Base-by-base conservation (phyloP, 1,284 basidiomycete species). In the Trichosporon inkin region DNA sequence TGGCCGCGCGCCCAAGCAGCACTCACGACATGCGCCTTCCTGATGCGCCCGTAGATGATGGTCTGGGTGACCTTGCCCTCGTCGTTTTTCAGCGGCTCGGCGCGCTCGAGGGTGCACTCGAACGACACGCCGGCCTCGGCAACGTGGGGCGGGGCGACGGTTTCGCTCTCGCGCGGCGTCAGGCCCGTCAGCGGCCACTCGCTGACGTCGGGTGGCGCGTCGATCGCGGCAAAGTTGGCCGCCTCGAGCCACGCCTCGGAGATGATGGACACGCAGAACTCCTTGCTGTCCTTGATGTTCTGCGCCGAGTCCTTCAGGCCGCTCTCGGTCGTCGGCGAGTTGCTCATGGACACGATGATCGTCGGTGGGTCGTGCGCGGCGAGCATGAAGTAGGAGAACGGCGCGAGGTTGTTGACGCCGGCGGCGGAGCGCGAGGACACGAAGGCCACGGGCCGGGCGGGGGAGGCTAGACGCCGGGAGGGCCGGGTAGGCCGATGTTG, bases 181-280 rank as follows among this genome's bases (percentile, higher is more conserved):
- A 92, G 75, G 2, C 90, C 89, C 60, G 85, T 84, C 55, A 90
- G 76, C 24, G 81, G 76, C 88, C 88, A 92, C 74, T 91, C 88
- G 69, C 86, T 82, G 3, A 85, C 80, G 10, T 83, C 81, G 6
- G 80, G 79, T 10, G 89, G 88, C 7, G 86, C 81, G 65, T 89
- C 85, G 40, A 88, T 81, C 8, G 85, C 81, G 8, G 85, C 84
- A 60, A 82, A 81, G 72, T 90, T 90, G 6, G 86, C 84, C 2
- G 88, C 86, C 71, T 89, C 86, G 44, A 86, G 78, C 70, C 89
- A 88, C 0, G 85, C 78, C 72, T 90, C 88, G 63, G 85, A 87
- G 68, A 91, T 86, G 63, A 91, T 86, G 68, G 85, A 88, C 47
- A 88, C 84, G 7, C 85, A 86, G 72, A 91, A 92, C 70, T 87